Evolutionary conservation across 2,329 filamentous ascomycete species (phyloP).

Genomic region (Samsoniella hepiali): DNA sequence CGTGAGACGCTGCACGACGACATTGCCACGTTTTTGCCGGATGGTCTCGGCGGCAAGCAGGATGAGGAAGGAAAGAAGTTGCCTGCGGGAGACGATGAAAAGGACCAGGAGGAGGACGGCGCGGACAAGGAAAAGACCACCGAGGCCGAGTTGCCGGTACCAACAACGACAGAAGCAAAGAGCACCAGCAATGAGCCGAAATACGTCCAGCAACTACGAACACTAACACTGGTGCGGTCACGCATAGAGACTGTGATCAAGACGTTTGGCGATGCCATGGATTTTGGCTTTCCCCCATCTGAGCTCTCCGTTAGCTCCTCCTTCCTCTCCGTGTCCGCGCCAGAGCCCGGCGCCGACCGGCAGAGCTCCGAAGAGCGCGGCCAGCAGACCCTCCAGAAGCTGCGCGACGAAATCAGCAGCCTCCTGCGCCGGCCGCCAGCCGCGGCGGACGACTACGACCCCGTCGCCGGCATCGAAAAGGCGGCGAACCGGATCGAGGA

Average conservation of each 20-base stretch:
- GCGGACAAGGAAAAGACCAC: constrained; percentile 16
- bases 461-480: constrained; percentile 65
- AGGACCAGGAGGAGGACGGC: background rate
- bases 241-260: constrained; percentile 88
- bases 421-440: constrained; percentile 52
- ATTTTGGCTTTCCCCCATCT: constrained; percentile 87
- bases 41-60: constrained; percentile 35
- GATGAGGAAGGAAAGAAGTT: constrained; percentile 25
- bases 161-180: constrained; percentile 10
- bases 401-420: constrained; percentile 68
- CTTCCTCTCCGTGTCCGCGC: constrained; percentile 85
- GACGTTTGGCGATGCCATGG: constrained; percentile 92
- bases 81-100: constrained; percentile 21
- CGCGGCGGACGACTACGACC: constrained; percentile 42
- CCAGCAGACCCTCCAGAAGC: constrained; percentile 68
- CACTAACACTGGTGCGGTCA: constrained; percentile 73
- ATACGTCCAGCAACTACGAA: constrained; percentile 76
- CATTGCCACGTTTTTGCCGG: constrained; percentile 67
- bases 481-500: constrained; percentile 73
- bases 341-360: constrained; percentile 62
- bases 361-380: constrained; percentile 82
- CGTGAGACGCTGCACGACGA: constrained; percentile 69
- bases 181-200: constrained; percentile 49
- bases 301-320: constrained; percentile 80
- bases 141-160: background rate